These are phyloP conservation scores for Teratosphaeria gauchensis DNA, from an alignment of 2,329 filamentous ascomycete species.

Conservation along the genomic window DNA sequence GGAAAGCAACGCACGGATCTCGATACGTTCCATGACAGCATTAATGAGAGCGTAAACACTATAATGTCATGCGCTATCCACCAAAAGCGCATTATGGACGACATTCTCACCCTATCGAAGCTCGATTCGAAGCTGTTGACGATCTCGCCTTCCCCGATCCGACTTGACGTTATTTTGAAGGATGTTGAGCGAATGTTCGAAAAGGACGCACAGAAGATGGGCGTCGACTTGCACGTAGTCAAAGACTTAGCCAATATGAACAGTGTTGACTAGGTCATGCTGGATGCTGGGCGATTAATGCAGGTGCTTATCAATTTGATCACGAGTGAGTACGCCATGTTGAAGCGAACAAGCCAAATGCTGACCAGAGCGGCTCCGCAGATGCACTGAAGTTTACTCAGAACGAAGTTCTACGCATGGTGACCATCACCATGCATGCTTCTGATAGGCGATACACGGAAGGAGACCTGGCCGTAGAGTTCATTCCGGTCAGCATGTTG, in stretches of 20 bases:
- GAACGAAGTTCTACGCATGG: slow-evolving; percentile 49
- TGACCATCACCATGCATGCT: slow-evolving; percentile 55
- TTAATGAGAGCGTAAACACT: slow-evolving; percentile 64
- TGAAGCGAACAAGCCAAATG: neutral
- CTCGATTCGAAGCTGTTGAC: slow-evolving; percentile 65
- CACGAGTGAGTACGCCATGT: slow-evolving; percentile 32
- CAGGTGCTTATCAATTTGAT: slow-evolving; percentile 73
- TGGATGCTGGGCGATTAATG: slow-evolving; percentile 64
- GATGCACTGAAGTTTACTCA: slow-evolving; percentile 72
- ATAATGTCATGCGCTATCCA: slow-evolving; percentile 69
- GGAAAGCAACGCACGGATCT: neutral
- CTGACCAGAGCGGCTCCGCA: neutral
- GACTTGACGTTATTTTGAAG: slow-evolving; percentile 56
- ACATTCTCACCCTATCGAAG: slow-evolving; percentile 64
- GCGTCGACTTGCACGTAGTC: slow-evolving; percentile 55
- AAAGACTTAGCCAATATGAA: slow-evolving; percentile 50
- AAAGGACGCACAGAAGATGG: slow-evolving; percentile 58
- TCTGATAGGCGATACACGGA: slow-evolving; percentile 46
- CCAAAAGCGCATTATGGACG: slow-evolving; percentile 64
- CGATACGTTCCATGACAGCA: slow-evolving; percentile 44
- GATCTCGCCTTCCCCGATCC: slow-evolving; percentile 59
- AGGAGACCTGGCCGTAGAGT: slow-evolving; percentile 41
- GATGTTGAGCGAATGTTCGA: slow-evolving; percentile 68
- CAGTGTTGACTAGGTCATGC: slow-evolving; percentile 55
- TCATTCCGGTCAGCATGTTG: slow-evolving; percentile 49